Conservation (phyloP, 805 yeast species). For the Zygosaccharomyces bailii region DNA sequence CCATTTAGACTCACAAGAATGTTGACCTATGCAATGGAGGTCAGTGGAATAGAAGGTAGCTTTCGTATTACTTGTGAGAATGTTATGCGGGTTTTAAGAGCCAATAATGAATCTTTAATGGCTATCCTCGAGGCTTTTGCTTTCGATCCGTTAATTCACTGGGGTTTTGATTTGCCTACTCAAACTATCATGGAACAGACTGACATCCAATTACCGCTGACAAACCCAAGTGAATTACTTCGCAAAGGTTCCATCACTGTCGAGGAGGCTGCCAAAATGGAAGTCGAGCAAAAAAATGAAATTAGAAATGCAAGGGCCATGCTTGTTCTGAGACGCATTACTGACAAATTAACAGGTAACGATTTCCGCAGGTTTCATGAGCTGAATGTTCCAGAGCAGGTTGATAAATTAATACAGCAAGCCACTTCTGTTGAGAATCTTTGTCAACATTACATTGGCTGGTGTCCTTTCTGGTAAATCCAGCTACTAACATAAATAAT, state of each 20-base stretch:
- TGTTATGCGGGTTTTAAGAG: conserved; percentile 92
- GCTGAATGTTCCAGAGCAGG: conserved; percentile 82
- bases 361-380: conserved; percentile 74
- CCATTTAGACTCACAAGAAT: conserved; percentile 95
- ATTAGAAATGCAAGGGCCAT: conserved; percentile 87
- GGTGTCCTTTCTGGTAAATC: conserved; percentile 96
- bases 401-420: conserved; percentile 88
- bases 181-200: conserved; percentile 71
- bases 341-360: conserved; percentile 89
- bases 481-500: too few species aligned
- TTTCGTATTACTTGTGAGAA: conserved; percentile 95
- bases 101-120: conserved; percentile 93
- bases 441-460: conserved; percentile 95
- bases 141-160: conserved; percentile 94
- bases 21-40: conserved; percentile 98
- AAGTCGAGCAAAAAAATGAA: conserved; percentile 64
- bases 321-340: conserved; percentile 81
- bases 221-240: conserved; percentile 65
- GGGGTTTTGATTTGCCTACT: conserved; percentile 96
- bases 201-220: conserved; percentile 62
- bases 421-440: conserved; percentile 95
- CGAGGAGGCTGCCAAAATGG: conserved; percentile 68
- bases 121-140: conserved; percentile 98
- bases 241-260: conserved; percentile 74
- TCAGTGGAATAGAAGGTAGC: conserved; percentile 96